phyloP scores from a whole-genome alignment of 2,329 filamentous ascomycete genomes.

The Diplodia intermedia region DNA sequence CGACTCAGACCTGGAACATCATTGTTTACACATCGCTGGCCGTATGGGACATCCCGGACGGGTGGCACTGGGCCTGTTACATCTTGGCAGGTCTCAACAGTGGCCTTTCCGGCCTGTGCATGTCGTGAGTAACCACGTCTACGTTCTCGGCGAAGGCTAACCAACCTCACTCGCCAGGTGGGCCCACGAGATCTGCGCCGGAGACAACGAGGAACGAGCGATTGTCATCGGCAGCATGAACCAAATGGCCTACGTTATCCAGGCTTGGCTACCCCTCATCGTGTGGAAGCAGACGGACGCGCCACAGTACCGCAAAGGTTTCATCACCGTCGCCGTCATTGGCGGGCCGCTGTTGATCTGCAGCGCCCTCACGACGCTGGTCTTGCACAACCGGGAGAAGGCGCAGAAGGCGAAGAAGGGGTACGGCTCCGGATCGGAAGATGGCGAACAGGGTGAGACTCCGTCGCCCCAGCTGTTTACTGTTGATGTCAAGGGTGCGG shows the following conservation, averaged over 20 bases:
- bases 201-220: constrained; percentile 69
- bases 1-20: constrained; percentile 35
- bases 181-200: constrained; percentile 62
- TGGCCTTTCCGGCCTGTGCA: constrained; percentile 57
- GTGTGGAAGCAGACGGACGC: constrained; percentile 71
- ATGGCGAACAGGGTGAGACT: constrained; percentile 25
- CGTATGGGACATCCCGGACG: constrained; percentile 58
- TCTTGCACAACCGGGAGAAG: constrained; percentile 53
- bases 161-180: constrained; percentile 42
- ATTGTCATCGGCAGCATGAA: constrained; percentile 72
- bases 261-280: constrained; percentile 72
- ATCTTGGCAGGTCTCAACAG: constrained; percentile 59
- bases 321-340: constrained; percentile 61
- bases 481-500: constrained; percentile 15
- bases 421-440: not conserved
- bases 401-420: constrained; percentile 22
- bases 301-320: constrained; percentile 67
- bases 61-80: constrained; percentile 70
- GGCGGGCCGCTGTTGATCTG: constrained; percentile 57
- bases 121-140: constrained; percentile 51
- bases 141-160: not conserved
- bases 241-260: constrained; percentile 71
- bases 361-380: constrained; percentile 57
- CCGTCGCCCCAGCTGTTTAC: constrained; percentile 24
- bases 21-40: constrained; percentile 55